Evolutionary conservation across 2,329 filamentous ascomycete species (phyloP).

Genomic region (Paracamarosporium sp.): DNA sequence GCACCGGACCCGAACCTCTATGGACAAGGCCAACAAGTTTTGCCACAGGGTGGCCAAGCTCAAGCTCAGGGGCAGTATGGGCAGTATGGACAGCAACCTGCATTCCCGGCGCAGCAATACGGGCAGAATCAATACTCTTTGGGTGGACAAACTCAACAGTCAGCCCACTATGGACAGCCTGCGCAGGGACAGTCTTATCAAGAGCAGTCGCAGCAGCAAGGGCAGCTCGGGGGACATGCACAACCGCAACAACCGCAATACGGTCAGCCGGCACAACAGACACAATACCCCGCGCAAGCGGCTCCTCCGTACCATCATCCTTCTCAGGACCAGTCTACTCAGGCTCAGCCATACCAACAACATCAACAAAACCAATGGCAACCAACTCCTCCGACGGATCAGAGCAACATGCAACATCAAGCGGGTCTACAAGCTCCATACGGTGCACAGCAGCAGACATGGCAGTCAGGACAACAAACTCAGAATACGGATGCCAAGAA

Average conservation of each 20-base stretch:
- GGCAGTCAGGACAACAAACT: slow-evolving; percentile 31
- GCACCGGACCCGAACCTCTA: slow-evolving; percentile 33
- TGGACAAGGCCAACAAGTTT: slow-evolving; percentile 31
- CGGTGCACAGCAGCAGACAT: slow-evolving; percentile 20
- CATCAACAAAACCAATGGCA: slow-evolving; percentile 27
- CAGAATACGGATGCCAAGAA: slow-evolving; percentile 25
- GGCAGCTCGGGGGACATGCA: slow-evolving; percentile 11
- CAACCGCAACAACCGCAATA: slow-evolving; percentile 15
- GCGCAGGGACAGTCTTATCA: slow-evolving; percentile 9
- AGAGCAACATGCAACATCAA: slow-evolving; percentile 19
- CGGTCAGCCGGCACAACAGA: slow-evolving; percentile 12
- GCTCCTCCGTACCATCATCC: slow-evolving; percentile 12
- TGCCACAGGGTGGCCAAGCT: too few relatives aligned
- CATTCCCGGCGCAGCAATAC: slow-evolving; percentile 13
- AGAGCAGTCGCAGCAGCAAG: slow-evolving; percentile 22
- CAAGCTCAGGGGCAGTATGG: too few relatives aligned
- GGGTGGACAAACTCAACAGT: slow-evolving; percentile 15
- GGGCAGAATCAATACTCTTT: slow-evolving; percentile 18
- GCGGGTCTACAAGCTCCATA: slow-evolving; percentile 11
- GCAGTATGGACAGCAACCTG: slow-evolving; percentile 21
- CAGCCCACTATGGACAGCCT: slow-evolving; percentile 19
- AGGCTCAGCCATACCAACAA: slow-evolving; percentile 4
- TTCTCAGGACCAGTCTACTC: slow-evolving; percentile 10
- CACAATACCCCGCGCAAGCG: slow-evolving; percentile 17
- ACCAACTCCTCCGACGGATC: slow-evolving; percentile 19